Evolutionary conservation across 2,329 filamentous ascomycete species (phyloP), one percentile per base, ranked within the genome.

Genomic region (Dothidotthia symphoricarpi): DNA sequence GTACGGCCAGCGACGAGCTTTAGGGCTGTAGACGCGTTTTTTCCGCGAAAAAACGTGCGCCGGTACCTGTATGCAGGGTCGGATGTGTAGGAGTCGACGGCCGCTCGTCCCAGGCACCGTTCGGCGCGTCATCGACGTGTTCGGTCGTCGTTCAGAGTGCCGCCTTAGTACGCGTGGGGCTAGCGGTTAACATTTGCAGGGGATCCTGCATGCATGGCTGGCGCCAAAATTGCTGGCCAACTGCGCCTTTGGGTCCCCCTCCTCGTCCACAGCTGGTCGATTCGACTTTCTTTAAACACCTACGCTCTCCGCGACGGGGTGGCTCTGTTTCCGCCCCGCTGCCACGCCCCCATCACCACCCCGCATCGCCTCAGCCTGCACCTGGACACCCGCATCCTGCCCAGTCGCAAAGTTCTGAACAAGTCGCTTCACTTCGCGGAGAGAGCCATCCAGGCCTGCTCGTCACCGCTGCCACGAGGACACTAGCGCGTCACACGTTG

Each of bases 1-100:
- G 39, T 43, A 53, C 49, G 41, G 43, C 47, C 47, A 41, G 35
- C 36, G 37, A 46, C 39, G 38, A 35, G 31, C 47, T 55, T 43
- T 62, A 55, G 53, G 51, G 53, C 57, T 57, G 46, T 48, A 61
- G 48, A 61, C 50, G 51, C 49, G 45, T 43, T 43, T 56, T 61
- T 63, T 59, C 43, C 49, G 53, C 53, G 24, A 50, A 58, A 63
- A 62, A 59, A 59, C 51, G 57, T 55, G 51, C 47, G 34, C 34
- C 27, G 40, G 43, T 51, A 48, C 48, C 47, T 49, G 42, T 40
- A 55, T 49, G 55, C 55, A 57, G 58, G 52, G 50, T 44, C 40
- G 24, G 44, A 40, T 57, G 36, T 41, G 39, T 34, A 41, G 30
- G 39, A 41, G 36, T 49, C 50, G 48, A 57, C 49, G 57, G 53